Base-by-base conservation (phyloP, 192 early-diverging fungal species). In the Chytriomyces confervae region DNA sequence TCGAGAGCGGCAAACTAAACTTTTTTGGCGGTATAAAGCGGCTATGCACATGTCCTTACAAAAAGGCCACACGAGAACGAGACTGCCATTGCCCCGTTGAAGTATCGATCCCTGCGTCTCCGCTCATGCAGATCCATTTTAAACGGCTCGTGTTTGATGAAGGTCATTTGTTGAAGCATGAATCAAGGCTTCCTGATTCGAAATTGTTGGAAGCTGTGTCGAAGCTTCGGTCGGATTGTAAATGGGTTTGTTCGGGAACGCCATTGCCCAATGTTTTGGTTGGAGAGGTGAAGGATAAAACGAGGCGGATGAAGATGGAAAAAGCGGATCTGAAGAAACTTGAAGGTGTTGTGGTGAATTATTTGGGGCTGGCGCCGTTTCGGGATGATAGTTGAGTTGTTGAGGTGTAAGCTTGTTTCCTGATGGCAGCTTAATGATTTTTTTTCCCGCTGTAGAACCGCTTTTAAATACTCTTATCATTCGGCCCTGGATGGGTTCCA, bases 101-200 rank as follows among this genome's bases (percentile, higher is more conserved):
- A 18, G 29, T n/a, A 16, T 13, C 5, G 10, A 83, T 80, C 48
- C 79, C 79, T 69, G 81, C 81, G 20, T 93, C 93, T 3, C 93
- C 94, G 24, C 79, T 95, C 5, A 85, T 91, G 50, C 84, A 88
- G 23, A 83, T 96, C 2, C 89, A 89, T 20, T 96, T 93, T 92
- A 89, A 93, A 66, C 83, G 94, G 23, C 70, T 96, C 24, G 91
- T 96, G 68, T 90, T 95, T 10, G 94, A 96, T 69, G 94, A 96
- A 69, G 94, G 94, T 7, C 93, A 95, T 62, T 84, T 85, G 47
- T 86, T 95, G 88, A 62, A 61, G 61, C 61, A 74, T 48, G 66
- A 68, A 23, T 43, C 44, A 13, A 36, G 43, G 48, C 16, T 61
- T 11, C 67, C 67, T 47, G 18, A 23, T 7, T 63, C 23, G 6